Base-by-base conservation (phyloP, 306 rosid species). In the Herpetospermum pedunculosum region DNA sequence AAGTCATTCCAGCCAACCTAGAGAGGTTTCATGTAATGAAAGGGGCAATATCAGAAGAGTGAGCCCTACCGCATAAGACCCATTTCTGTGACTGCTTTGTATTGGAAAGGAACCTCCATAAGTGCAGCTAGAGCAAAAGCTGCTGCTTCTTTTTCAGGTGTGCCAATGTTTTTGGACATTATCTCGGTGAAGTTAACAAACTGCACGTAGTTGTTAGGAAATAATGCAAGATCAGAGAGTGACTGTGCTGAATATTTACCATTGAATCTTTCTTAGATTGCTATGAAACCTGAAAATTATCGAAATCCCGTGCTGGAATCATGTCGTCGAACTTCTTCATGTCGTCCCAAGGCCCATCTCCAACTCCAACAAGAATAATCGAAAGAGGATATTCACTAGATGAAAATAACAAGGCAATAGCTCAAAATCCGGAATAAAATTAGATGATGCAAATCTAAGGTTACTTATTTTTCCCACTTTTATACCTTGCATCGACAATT, bases 331-430 rank as follows among this genome's bases (percentile, higher is more conserved):
- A 93, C 73, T 81, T 93, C 85, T 49, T 82, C 97, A 91, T 93
- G 85, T 93, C 94, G 6, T 91, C 98, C 98, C 98, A 93, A 19
- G 98, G 98, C 34, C 98, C 97, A 71, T 93, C 97, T 8, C 98
- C 98, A 55, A 89, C 96, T 84, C 98, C 98, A 62, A 93, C 81
- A 26, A 93, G 92, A 83, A 93, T 47, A 76, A 93, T 90, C 0
- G 98, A 85, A 48, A 93, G 96, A 0, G 98, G 88, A 77, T 90
- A 83, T 43, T 79, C 81, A 84, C 98, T 92, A 85, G 47, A 18
- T 72, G 44, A 50, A 60, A 48, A 78, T 75, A 63, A 76, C 48
- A 40, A 65, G 19, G 23, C 2, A 65, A 65, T 37, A 37, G 47
- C 8, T 62, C 43, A 38, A 37, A 64, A 19, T 19, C 18, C 35